Evolutionary conservation across 192 early-diverging fungal species (phyloP).

Genomic region (Mortierella hygrophila): DNA sequence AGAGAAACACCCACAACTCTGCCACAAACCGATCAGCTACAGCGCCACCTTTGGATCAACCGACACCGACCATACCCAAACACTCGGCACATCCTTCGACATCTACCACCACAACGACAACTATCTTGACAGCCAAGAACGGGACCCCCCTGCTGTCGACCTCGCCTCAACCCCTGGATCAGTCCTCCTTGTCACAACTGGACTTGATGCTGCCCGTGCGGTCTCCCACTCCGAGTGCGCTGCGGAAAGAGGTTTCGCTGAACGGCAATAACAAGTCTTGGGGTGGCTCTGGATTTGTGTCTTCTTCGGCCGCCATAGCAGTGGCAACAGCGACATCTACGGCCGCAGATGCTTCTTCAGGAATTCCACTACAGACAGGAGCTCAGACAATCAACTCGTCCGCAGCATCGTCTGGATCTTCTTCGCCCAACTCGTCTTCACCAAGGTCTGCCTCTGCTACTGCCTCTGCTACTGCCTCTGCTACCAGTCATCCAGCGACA

Average conservation of each 20-base stretch:
- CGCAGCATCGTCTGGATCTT: conserved; percentile 3
- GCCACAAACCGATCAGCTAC: conserved; percentile 4
- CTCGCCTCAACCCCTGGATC: neutral
- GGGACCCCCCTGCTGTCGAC: neutral
- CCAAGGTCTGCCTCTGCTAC: neutral
- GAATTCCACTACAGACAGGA: neutral
- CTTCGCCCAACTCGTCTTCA: conserved; percentile 10
- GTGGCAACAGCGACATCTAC: neutral
- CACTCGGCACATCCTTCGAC: neutral
- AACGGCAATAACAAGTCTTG: neutral
- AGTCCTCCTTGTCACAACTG: conserved; percentile 22
- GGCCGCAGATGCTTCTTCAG: neutral
- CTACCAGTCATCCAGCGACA: neutral
- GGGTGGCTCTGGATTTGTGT: neutral
- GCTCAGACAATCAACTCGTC: neutral
- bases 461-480: no score
- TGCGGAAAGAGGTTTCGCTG: conserved; percentile 5
- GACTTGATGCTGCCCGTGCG: conserved; percentile 16
- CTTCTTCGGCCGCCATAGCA: neutral
- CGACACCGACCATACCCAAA: neutral
- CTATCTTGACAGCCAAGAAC: neutral
- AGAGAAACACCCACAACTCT: conserved; percentile 16
- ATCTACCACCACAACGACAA: neutral
- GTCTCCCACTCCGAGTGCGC: conserved; percentile 32
- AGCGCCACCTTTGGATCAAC: neutral